Conservation (phyloP, 108 stramenopile species). For the Mayamaea pseudoterrestris region DNA sequence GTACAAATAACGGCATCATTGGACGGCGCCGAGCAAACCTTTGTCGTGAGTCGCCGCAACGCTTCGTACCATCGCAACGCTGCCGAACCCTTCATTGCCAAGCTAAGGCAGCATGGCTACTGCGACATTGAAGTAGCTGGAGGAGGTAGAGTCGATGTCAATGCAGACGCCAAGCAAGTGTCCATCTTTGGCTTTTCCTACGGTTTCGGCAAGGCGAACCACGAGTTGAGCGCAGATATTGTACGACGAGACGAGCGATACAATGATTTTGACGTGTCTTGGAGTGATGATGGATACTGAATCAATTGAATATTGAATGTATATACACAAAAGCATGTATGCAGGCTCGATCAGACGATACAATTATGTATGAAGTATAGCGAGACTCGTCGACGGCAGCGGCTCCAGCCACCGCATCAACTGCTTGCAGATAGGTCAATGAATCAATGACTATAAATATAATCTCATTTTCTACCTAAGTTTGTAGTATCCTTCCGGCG, state of each 20-base stretch:
- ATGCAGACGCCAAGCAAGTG: slow-evolving; percentile 32
- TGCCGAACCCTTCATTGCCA: slow-evolving; percentile 54
- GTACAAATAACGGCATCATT: slow-evolving; percentile 53
- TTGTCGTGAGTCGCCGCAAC: slow-evolving; percentile 45
- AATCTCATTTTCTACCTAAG: too few relatives aligned
- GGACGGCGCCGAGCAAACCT: slow-evolving; percentile 15
- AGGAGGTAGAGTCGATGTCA: slow-evolving; percentile 53
- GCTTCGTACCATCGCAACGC: slow-evolving; percentile 70
- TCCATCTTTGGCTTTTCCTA: slow-evolving; percentile 69
- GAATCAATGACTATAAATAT: too few relatives aligned
- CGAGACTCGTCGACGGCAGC: too few relatives aligned
- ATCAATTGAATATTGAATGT: not conserved
- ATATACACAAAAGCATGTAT: too few relatives aligned
- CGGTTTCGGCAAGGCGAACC: slow-evolving; percentile 71
- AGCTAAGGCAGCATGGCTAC: slow-evolving; percentile 42
- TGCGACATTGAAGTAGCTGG: slow-evolving; percentile 48
- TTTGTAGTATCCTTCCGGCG: slow-evolving; percentile 62
- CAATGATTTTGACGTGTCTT: slow-evolving; percentile 36
- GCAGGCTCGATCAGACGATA: too few relatives aligned
- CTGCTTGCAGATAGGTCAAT: too few relatives aligned
- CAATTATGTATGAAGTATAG: too few relatives aligned
- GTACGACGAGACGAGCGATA: slow-evolving; percentile 41
- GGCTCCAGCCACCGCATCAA: too few relatives aligned
- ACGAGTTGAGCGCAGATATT: slow-evolving; percentile 37
- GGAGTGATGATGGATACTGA: slow-evolving; percentile 68